Conservation (phyloP, 1,139 yeast genomes). For the Pichia sp. region DNA sequence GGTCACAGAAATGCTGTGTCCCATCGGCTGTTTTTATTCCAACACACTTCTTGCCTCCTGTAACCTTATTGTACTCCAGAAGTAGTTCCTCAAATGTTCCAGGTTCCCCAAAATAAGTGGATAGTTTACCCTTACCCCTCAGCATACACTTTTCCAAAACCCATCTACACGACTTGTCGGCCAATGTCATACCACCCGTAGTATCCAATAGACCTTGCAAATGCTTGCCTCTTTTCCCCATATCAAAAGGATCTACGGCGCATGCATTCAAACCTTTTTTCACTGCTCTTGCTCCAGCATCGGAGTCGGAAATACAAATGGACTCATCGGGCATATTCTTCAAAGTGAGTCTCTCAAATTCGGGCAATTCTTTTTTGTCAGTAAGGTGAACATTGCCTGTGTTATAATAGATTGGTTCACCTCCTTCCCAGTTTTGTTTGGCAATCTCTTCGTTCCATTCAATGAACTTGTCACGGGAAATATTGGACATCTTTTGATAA, state of each 20-base stretch:
- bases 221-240: conserved; percentile 16
- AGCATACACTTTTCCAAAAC: conserved; percentile 24
- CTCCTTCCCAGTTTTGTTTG: conserved; percentile 18
- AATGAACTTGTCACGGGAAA: conserved; percentile 35
- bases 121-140: conserved; percentile 16
- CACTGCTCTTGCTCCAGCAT: conserved; percentile 17
- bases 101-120: conserved; percentile 21
- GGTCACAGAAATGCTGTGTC: conserved; percentile 29
- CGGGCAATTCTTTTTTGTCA: conserved; percentile 23
- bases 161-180: conserved; percentile 34
- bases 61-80: conserved; percentile 11
- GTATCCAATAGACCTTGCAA: conserved; percentile 33
- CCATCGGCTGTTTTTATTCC: conserved; percentile 36
- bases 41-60: conserved; percentile 9
- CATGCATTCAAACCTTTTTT: conserved; percentile 14
- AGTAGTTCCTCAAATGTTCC: conserved; percentile 17
- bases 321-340: conserved; percentile 20
- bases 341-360: conserved; percentile 22
- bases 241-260: conserved; percentile 27
- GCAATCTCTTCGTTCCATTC: conserved; percentile 32
- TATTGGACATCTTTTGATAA: conserved; percentile 37
- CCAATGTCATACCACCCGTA: conserved; percentile 35
- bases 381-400: conserved; percentile 29
- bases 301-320: conserved; percentile 20
- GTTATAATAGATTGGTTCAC: conserved; percentile 26